Evolutionary conservation across 1,139 yeast genomes (phyloP).

Genomic region (Pichia sp.): DNA sequence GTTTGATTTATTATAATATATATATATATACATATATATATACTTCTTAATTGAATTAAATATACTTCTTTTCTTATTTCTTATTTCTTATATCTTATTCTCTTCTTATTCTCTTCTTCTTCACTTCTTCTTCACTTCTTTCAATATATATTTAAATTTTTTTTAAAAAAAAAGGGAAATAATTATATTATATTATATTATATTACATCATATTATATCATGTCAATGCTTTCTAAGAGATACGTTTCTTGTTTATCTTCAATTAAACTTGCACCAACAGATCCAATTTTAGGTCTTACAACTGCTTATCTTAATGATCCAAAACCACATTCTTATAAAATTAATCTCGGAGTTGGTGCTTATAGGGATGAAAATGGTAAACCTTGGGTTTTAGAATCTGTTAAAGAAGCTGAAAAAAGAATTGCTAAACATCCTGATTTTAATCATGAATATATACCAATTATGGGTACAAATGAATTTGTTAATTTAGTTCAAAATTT

Average conservation of each 20-base stretch:
- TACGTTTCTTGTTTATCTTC: not conserved
- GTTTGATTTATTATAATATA: too few species aligned
- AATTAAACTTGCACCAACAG: slow-evolving; percentile 51
- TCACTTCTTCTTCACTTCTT: too few species aligned
- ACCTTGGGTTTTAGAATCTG: slow-evolving; percentile 87
- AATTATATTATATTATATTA: too few species aligned
- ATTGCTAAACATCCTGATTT: slow-evolving; percentile 36
- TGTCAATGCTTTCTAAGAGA: too few species aligned
- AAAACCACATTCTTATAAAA: slow-evolving; percentile 44
- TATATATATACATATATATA: too few species aligned
- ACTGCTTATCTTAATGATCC: slow-evolving; percentile 51
- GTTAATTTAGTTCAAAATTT: slow-evolving; percentile 45
- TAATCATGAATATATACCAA: slow-evolving; percentile 55
- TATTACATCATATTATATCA: too few species aligned
- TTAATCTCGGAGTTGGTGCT: slow-evolving; percentile 89
- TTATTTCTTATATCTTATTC: too few species aligned
- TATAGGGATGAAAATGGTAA: slow-evolving; percentile 79
- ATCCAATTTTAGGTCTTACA: slow-evolving; percentile 64
- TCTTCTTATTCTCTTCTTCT: too few species aligned
- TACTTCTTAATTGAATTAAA: too few species aligned
- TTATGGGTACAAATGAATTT: slow-evolving; percentile 45
- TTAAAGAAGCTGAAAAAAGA: slow-evolving; percentile 52
- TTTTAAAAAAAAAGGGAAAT: too few species aligned
- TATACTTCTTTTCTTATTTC: too few species aligned
- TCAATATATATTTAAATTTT: too few species aligned